phyloP scores from a whole-genome alignment of 73 alveolate genomes.

The Loxodes magnus region DNA sequence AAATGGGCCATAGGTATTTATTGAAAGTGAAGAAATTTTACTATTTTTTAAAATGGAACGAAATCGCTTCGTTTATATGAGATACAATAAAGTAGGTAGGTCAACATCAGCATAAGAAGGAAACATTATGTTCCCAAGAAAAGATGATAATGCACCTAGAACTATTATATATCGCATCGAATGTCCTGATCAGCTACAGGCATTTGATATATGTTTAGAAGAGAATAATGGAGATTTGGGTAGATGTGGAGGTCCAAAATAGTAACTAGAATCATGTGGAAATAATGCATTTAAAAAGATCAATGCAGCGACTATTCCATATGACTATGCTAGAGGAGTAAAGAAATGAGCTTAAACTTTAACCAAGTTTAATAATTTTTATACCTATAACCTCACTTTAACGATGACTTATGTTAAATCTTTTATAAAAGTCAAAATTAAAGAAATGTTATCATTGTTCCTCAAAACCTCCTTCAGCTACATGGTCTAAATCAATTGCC shows the following conservation, averaged over 20 bases:
- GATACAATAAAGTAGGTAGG: constrained; percentile 9
- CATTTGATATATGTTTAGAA: neutral
- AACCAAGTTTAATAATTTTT: too few relatives aligned
- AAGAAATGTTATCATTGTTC: constrained; percentile 1
- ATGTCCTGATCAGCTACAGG: constrained; percentile 6
- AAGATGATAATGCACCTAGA: constrained; percentile 4
- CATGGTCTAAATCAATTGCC: constrained; percentile 37
- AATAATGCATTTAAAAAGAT: neutral
- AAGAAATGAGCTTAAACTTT: too few relatives aligned
- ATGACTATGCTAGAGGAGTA: constrained; percentile 8
- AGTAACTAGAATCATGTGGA: constrained; percentile 2
- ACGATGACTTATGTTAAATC: too few relatives aligned
- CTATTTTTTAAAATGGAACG: too few relatives aligned
- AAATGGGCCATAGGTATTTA: too few relatives aligned
- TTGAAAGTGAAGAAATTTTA: too few relatives aligned
- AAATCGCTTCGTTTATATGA: neutral
- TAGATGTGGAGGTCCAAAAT: neutral
- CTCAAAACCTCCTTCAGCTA: constrained; percentile 19
- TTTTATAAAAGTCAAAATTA: too few relatives aligned
- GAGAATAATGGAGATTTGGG: neutral
- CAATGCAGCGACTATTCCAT: constrained; percentile 1
- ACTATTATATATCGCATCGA: neutral
- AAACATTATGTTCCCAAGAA: constrained; percentile 1
- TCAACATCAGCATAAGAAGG: constrained; percentile 1
- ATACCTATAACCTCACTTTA: too few relatives aligned